Evolutionary conservation across 441 rosid species (phyloP).

Genomic region (Arabidopsis hybrid): DNA sequence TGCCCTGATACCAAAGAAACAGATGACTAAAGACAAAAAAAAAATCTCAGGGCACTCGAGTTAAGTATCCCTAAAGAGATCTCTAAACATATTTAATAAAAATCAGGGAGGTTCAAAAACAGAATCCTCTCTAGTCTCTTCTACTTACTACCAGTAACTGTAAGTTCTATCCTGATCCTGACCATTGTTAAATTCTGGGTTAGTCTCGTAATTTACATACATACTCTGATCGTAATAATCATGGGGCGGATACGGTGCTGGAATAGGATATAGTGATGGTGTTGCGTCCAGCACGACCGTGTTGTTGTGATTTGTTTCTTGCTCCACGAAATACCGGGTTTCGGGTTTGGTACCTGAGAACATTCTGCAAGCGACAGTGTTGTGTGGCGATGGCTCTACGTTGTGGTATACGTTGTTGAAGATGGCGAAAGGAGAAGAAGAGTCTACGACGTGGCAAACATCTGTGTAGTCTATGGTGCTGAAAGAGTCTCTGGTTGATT

Average conservation of each 20-base stretch:
- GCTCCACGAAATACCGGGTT: slow-evolving; percentile 59
- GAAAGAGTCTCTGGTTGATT: slow-evolving; percentile 86
- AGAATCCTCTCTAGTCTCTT: slow-evolving; percentile 38
- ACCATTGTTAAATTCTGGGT: slow-evolving; percentile 41
- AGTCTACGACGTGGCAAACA: slow-evolving; percentile 52
- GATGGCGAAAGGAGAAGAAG: slow-evolving; percentile 59
- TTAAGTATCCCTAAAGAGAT: slow-evolving; percentile 42
- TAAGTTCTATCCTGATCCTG: slow-evolving; percentile 54
- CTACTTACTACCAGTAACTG: slow-evolving; percentile 51
- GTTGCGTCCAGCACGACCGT: slow-evolving; percentile 52
- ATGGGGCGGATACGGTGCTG: slow-evolving; percentile 17
- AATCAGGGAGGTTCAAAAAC: slow-evolving; percentile 44
- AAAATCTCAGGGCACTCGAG: slow-evolving; percentile 40
- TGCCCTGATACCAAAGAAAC: slow-evolving; percentile 36
- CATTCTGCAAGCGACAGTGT: slow-evolving; percentile 65
- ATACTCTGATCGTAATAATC: slow-evolving; percentile 40
- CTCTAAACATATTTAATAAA: slow-evolving; percentile 35
- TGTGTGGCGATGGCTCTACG: slow-evolving; percentile 52
- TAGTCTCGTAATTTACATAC: slow-evolving; percentile 56
- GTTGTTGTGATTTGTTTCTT: slow-evolving; percentile 57
- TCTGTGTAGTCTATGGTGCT: slow-evolving; percentile 75
- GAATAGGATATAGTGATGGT: slow-evolving; percentile 28
- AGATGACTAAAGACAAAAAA: slow-evolving; percentile 33
- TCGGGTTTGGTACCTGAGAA: slow-evolving; percentile 56
- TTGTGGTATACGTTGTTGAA: slow-evolving; percentile 55